A percentile compares a stretch with the other conserved stretches of the same genome.
Conservation (phyloP, 2,329 filamentous ascomycete genomes). For the Curvularia sp. region DNA sequence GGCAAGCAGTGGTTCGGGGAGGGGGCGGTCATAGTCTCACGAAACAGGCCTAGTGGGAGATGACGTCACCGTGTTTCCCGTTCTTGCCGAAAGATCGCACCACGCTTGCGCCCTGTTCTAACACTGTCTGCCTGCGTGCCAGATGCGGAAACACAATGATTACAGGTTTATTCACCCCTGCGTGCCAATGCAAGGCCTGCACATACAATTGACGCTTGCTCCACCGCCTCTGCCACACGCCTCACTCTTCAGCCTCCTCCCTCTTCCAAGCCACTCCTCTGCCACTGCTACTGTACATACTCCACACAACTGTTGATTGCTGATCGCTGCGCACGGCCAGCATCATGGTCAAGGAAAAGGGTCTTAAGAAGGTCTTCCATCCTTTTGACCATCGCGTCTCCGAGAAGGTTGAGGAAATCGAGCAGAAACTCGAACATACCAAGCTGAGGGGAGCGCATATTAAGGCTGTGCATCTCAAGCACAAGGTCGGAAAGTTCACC, state of each 20-base stretch:
- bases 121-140: constrained; percentile 13
- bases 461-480: constrained; percentile 64
- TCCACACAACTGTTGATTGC: constrained; percentile 18
- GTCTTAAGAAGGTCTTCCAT: constrained; percentile 48
- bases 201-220: constrained; percentile 21
- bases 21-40: constrained; percentile 6
- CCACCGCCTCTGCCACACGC: constrained; percentile 22
- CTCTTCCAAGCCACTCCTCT: constrained; percentile 17
- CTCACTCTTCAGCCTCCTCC: constrained; percentile 31
- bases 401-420: constrained; percentile 43
- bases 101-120: neutral
- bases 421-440: constrained; percentile 56
- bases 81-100: constrained; percentile 16
- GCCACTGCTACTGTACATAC: constrained; percentile 1
- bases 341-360: constrained; percentile 34
- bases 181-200: constrained; percentile 30
- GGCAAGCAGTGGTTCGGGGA: constrained; percentile 5
- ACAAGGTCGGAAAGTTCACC: constrained; percentile 68
- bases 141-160: constrained; percentile 22
- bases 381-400: constrained; percentile 45
- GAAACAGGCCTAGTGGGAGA: constrained; percentile 6
- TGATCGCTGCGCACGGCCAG: constrained; percentile 23
- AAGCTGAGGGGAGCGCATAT: constrained; percentile 59
- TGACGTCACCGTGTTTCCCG: constrained; percentile 21
- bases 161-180: constrained; percentile 30